Base-by-base conservation (phyloP, 306 rosid genomes). In the Vicia villosa region DNA sequence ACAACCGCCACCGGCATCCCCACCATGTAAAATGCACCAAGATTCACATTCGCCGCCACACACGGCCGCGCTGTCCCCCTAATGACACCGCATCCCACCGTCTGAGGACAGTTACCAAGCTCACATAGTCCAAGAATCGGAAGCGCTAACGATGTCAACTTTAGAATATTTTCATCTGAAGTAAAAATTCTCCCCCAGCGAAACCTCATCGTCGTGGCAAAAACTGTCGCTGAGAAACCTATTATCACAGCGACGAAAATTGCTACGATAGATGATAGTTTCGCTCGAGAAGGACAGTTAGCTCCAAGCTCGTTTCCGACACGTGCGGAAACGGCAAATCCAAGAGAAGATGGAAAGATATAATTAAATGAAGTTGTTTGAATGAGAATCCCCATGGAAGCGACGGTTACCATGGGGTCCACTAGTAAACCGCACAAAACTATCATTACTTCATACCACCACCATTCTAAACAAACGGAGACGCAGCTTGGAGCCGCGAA, bases 361-460 rank as follows among this genome's bases (percentile, higher is more conserved):
- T 92, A 92, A 6, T 90, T 86, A n/a, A 92, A 79, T 40, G 98
- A 79, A 40, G 98, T 92, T 14, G 96, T 90, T 58, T 92, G 98
- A 28, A 92, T 92, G 42, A 92, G 62, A 4, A 92, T 69, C 2
- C 98, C 98, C 96, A 92, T 92, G 17, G 98, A 82, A 0, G 98
- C 96, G 4, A 92, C 93, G 13, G 87, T 81, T 7, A 96, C 82
- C 3, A 57, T 88, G 77, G 98, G 96, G 80, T 87, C 87, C 69
- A 81, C 77, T 0, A 92, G 17, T 0, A 92, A 43, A 2, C 98
- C 98, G 12, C 95, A 88, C 2, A 92, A 19, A 10, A 92, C 75
- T 41, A 90, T 90, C 96, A 92, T 86, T 89, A 92, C 87, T 88
- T 92, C 98, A 57, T 92, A 92, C 98, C 98, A 92, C 98, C 98